Conservation (phyloP, 83 land plant genomes). For the Picea abies region DNA sequence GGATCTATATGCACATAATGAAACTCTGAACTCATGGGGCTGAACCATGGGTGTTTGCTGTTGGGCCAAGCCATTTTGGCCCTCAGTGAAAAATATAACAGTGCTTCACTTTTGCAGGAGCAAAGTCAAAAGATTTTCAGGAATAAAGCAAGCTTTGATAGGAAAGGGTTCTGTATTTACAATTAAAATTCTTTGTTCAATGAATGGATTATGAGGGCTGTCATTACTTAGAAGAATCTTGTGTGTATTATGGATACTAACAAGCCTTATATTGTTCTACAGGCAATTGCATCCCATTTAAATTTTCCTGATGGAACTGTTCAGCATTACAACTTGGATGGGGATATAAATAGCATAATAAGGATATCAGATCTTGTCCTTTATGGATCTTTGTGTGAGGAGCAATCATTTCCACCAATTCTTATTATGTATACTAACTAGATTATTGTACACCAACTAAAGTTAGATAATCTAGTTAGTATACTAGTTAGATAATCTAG, state of each 20-base stretch:
- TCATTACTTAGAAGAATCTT: neutral
- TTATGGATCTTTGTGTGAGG: constrained; percentile 73
- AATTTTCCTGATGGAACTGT: constrained; percentile 63
- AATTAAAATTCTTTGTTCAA: neutral
- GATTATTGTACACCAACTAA: too few relatives aligned
- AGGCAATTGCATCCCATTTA: constrained; percentile 77
- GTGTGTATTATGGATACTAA: neutral
- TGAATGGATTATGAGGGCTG: neutral
- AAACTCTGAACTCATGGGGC: neutral
- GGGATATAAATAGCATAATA: constrained; percentile 65
- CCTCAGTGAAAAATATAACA: neutral
- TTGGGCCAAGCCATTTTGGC: neutral
- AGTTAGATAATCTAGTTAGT: too few relatives aligned
- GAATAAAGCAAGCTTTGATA: constrained; percentile 10
- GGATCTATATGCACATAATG: neutral
- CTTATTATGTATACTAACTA: too few relatives aligned
- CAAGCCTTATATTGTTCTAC: constrained; percentile 15
- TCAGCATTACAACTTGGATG: constrained; percentile 62
- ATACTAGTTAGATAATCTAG: too few relatives aligned
- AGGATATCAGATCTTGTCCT: constrained; percentile 80
- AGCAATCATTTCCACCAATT: constrained; percentile 84
- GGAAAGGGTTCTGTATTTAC: neutral
- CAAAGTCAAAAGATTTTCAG: neutral
- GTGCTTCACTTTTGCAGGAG: neutral
- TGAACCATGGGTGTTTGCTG: neutral